phyloP scores from a whole-genome alignment of 2,329 filamentous ascomycete species.

The Cadophora sp. region DNA sequence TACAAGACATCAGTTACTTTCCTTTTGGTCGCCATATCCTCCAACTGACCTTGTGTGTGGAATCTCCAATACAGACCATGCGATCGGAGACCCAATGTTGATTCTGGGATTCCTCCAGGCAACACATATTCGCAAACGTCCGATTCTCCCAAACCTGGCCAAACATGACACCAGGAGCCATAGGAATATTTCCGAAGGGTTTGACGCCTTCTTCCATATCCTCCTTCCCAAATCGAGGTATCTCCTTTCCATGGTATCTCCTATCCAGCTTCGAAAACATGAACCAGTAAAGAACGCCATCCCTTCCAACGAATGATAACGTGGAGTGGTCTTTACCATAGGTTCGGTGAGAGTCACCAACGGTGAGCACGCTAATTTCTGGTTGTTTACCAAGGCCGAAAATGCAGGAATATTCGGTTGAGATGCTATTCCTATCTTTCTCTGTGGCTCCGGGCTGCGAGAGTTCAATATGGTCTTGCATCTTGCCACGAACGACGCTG shows the following conservation, averaged over 20 bases:
- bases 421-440: constrained; percentile 31
- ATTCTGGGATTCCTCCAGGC: constrained; percentile 34
- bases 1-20: neutral
- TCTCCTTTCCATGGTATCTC: constrained; percentile 24
- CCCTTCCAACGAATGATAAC: constrained; percentile 29
- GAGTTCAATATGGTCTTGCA: constrained; percentile 29
- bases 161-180: constrained; percentile 29
- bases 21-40: neutral
- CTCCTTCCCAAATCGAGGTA: constrained; percentile 32
- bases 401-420: constrained; percentile 36
- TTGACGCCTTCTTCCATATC: constrained; percentile 27
- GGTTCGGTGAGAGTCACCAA: constrained; percentile 23
- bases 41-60: constrained; percentile 38
- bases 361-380: constrained; percentile 24
- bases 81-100: constrained; percentile 34
- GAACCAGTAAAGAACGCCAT: constrained; percentile 31
- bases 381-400: constrained; percentile 29
- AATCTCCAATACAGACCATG: constrained; percentile 36
- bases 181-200: constrained; percentile 12
- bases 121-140: constrained; percentile 24
- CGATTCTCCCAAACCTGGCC: constrained; percentile 27
- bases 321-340: constrained; percentile 30
- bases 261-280: constrained; percentile 29
- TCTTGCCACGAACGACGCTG: constrained; percentile 34
- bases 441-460: constrained; percentile 15